Percentiles rank a stretch among this genome's conserved stretches.
These are phyloP conservation scores for Paramecium sexaurelia DNA, from an alignment of 73 alveolate genomes.

Conservation along the genomic window DNA sequence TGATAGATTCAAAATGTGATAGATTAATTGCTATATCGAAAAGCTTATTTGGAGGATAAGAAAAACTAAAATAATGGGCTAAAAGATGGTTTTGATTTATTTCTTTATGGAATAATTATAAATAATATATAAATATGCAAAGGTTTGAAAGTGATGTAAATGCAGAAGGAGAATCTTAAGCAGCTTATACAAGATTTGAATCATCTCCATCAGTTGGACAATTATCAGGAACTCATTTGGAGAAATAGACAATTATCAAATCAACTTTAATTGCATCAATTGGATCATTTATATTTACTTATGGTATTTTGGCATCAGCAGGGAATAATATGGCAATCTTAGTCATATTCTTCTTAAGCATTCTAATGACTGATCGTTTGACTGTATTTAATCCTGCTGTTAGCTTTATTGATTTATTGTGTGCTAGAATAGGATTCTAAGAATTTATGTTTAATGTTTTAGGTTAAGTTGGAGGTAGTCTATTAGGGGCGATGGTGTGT, in stretches of 20 bases:
- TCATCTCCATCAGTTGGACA: background rate
- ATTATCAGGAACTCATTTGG: conserved; percentile 10
- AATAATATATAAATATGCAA: background rate
- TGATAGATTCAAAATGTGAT: background rate
- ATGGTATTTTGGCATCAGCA: conserved; percentile 29
- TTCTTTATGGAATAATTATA: conserved; percentile 10
- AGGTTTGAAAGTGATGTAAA: conserved; percentile 2
- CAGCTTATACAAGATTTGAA: conserved; percentile 35
- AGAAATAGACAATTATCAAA: background rate
- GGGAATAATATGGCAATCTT: conserved; percentile 15
- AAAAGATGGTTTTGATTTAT: conserved; percentile 47
- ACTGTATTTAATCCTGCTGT: conserved; percentile 57
- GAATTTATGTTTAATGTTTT: conserved; percentile 42
- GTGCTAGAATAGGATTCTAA: background rate
- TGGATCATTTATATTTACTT: conserved; percentile 33
- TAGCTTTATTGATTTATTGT: background rate
- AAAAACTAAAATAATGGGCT: background rate
- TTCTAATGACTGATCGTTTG: background rate
- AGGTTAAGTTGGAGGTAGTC: conserved; percentile 31
- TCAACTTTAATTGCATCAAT: conserved; percentile 22
- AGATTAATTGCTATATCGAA: background rate
- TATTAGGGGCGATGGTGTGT: conserved; percentile 42
- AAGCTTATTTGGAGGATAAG: background rate
- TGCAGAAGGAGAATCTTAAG: background rate
- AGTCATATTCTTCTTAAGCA: conserved; percentile 22